A percentile compares a stretch with the other conserved stretches of the same genome.
These are phyloP conservation scores for Lactarius quietus DNA, from an alignment of 768 basidiomycete genomes.

Conservation along the genomic window DNA sequence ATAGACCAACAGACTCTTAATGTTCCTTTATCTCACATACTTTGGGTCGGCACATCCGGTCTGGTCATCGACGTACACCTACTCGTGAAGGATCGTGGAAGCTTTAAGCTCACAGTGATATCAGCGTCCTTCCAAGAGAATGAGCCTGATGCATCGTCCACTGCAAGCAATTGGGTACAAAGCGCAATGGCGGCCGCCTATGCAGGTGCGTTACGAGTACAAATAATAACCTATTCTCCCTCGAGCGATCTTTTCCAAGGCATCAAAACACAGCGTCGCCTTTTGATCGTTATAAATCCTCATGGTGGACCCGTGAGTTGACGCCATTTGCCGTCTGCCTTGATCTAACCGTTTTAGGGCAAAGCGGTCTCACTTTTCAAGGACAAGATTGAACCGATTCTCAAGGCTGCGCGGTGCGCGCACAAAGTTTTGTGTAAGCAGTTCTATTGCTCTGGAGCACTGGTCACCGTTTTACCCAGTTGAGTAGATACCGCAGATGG, in stretches of 20 bases:
- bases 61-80: conserved; percentile 48
- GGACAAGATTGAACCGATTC: conserved; percentile 64
- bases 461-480: conserved; percentile 2
- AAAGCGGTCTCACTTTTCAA: conserved; percentile 53
- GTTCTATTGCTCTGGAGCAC: background rate
- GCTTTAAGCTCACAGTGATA: conserved; percentile 40
- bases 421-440: conserved; percentile 61
- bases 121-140: conserved; percentile 39
- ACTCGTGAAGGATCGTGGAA: conserved; percentile 42
- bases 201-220: conserved; percentile 44
- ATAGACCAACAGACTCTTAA: conserved; percentile 25
- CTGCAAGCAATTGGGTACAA: conserved; percentile 50
- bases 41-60: conserved; percentile 45
- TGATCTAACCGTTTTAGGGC: conserved; percentile 43
- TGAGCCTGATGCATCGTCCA: conserved; percentile 28
- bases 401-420: conserved; percentile 60
- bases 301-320: conserved; percentile 66
- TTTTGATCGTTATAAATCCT: conserved; percentile 79
- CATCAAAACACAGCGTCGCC: conserved; percentile 48
- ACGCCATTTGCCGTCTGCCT: background rate
- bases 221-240: conserved; percentile 11
- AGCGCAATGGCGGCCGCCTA: conserved; percentile 57
- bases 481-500: conserved; percentile 55
- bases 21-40: conserved; percentile 48
- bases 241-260: conserved; percentile 34